Conservation (phyloP, 345 rosid species). For the Raphanus sativus region DNA sequence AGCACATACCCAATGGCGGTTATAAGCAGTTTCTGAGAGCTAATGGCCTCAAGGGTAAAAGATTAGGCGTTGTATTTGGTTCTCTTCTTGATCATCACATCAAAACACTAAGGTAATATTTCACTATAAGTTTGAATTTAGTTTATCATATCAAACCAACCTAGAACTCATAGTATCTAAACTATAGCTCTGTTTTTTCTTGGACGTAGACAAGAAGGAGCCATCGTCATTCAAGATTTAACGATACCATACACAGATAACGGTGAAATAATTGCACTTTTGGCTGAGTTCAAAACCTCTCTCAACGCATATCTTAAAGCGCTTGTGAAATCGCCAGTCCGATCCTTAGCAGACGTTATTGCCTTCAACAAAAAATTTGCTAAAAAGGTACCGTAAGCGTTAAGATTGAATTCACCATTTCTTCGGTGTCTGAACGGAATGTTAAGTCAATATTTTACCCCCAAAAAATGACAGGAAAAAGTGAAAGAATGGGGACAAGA, state of each 20-base stretch:
- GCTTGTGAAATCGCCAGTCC: constrained; percentile 52
- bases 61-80: constrained; percentile 51
- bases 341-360: constrained; percentile 57
- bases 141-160: background rate
- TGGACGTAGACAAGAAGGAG: constrained; percentile 47
- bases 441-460: background rate
- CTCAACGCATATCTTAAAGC: constrained; percentile 50
- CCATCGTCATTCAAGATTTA: constrained; percentile 48
- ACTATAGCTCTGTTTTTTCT: background rate
- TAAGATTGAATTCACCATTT: background rate
- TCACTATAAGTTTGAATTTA: background rate
- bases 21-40: constrained; percentile 54
- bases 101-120: background rate
- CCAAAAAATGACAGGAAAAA: constrained; percentile 48
- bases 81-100: constrained; percentile 49
- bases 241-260: constrained; percentile 45
- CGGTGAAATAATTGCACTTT: constrained; percentile 41
- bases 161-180: background rate
- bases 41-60: constrained; percentile 57
- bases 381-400: constrained; percentile 40
- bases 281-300: constrained; percentile 59
- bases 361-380: constrained; percentile 48
- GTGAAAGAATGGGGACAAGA: constrained; percentile 51
- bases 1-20: constrained; percentile 54
- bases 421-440: background rate